phyloP scores from a whole-genome alignment of 768 basidiomycete species.

The Cystofilobasidium ferigula region DNA sequence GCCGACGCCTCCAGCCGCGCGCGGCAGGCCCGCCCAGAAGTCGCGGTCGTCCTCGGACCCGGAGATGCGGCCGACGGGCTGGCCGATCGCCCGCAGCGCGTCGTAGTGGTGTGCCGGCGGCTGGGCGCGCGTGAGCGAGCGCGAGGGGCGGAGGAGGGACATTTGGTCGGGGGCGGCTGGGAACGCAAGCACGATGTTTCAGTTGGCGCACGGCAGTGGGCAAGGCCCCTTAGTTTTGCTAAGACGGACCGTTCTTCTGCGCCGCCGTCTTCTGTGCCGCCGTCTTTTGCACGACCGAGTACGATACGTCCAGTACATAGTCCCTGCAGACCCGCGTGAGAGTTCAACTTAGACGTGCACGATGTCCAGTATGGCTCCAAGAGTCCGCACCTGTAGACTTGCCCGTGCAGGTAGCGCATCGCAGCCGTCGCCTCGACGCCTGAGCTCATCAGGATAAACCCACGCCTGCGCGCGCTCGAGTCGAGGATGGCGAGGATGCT shows the following conservation, averaged over 20 bases:
- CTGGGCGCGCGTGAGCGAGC: conserved; percentile 15
- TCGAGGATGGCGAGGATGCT: conserved; percentile 24
- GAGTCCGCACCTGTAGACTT: conserved; percentile 8
- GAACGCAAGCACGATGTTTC: background rate
- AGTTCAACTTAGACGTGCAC: background rate
- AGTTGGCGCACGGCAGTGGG: background rate
- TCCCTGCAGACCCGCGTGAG: background rate
- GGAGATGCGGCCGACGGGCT: background rate
- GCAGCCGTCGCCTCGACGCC: conserved; percentile 20
- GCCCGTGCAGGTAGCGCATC: conserved; percentile 19
- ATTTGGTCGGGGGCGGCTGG: background rate
- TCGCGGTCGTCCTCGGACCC: background rate
- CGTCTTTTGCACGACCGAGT: conserved; percentile 22
- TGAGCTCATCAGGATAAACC: conserved; percentile 22
- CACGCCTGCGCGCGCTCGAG: conserved; percentile 19
- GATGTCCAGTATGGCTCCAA: background rate
- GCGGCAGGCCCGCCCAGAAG: background rate
- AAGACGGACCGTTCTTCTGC: background rate
- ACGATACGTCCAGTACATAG: conserved; percentile 15
- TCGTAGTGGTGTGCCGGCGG: conserved; percentile 16
- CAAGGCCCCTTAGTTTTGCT: too few relatives aligned
- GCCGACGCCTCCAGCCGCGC: background rate
- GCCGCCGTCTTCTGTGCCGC: background rate
- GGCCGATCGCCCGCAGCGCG: conserved; percentile 12
- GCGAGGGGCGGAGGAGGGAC: background rate